Evolutionary conservation across 805 yeast species (phyloP).

Genomic region (Sugiyamaella valdiviana): DNA sequence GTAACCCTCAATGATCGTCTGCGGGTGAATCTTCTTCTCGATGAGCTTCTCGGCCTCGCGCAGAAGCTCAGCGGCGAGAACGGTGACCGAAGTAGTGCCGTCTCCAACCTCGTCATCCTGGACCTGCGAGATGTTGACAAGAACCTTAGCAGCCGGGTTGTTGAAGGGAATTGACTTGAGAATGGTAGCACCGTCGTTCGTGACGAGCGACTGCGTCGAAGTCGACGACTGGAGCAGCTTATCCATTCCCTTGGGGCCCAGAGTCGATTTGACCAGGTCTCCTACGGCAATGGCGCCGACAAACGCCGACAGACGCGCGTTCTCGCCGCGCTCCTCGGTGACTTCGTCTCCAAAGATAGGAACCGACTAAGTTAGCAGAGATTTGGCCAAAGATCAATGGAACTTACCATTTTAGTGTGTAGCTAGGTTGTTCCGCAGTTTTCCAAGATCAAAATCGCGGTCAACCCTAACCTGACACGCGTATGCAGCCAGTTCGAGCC

Average conservation of each 20-base stretch:
- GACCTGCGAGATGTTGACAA: conserved; percentile 89
- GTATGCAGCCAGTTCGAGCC: not conserved
- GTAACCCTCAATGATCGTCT: conserved; percentile 93
- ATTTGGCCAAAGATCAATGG: not conserved
- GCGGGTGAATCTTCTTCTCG: conserved; percentile 93
- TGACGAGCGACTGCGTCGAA: conserved; percentile 70
- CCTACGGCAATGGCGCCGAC: conserved; percentile 99
- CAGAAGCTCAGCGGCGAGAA: conserved; percentile 88
- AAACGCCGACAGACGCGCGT: conserved; percentile 93
- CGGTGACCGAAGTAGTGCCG: conserved; percentile 94
- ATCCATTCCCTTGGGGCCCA: conserved; percentile 99
- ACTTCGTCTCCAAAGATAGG: conserved; percentile 97
- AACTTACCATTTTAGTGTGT: conserved; percentile 6
- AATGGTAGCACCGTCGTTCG: conserved; percentile 98
- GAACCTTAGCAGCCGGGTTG: conserved; percentile 94
- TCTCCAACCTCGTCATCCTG: conserved; percentile 99
- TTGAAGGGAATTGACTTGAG: conserved; percentile 89
- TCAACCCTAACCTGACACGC: not conserved
- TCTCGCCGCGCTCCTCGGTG: conserved; percentile 95
- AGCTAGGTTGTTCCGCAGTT: not conserved
- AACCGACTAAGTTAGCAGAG: conserved; percentile 48
- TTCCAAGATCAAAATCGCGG: not conserved
- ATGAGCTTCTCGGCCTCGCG: conserved; percentile 92
- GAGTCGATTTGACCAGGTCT: conserved; percentile 85
- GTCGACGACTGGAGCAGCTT: conserved; percentile 84